Evolutionary conservation across 306 rosid genomes (phyloP).

Genomic region (Ormosia emarginata): DNA sequence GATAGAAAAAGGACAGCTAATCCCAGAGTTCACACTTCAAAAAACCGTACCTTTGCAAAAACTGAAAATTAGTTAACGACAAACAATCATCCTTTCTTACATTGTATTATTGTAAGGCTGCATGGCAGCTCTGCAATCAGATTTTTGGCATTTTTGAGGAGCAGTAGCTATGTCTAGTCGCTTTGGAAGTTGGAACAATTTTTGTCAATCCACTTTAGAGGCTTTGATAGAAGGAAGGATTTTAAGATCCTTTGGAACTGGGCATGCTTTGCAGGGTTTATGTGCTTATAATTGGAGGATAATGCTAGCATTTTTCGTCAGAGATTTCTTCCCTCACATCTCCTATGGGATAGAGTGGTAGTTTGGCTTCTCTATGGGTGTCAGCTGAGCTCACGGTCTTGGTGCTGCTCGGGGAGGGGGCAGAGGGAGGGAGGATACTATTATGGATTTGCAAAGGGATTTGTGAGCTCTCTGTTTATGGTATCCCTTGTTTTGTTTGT

Average conservation of each 20-base stretch:
- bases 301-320: neutral
- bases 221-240: neutral
- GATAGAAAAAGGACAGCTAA: neutral
- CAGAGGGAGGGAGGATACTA: neutral
- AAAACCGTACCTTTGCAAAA: neutral
- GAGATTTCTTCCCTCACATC: neutral
- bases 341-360: neutral
- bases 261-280: neutral
- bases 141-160: neutral
- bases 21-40: neutral
- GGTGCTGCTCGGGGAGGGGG: neutral
- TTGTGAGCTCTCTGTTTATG: neutral
- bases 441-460: neutral
- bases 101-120: neutral
- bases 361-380: neutral
- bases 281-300: neutral
- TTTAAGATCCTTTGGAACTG: neutral
- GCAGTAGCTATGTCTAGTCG: neutral
- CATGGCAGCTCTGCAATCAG: neutral
- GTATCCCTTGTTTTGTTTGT: neutral
- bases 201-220: neutral
- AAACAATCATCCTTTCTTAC: neutral
- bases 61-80: neutral
- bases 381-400: neutral
- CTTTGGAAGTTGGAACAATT: neutral